Conservation (phyloP, 768 basidiomycete genomes). For the Lyophyllum semitale region DNA sequence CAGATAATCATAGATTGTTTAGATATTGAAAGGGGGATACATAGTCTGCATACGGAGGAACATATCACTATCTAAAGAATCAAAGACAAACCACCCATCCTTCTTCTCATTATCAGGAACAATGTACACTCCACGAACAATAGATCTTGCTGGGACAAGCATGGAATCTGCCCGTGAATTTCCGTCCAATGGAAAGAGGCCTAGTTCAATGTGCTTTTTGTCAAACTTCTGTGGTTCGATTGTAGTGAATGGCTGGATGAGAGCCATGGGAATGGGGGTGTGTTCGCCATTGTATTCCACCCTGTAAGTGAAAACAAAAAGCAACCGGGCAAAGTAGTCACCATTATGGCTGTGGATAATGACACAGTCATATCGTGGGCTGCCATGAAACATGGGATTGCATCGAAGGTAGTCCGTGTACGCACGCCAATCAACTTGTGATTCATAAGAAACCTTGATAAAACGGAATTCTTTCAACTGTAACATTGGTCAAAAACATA, state of each 20-base stretch:
- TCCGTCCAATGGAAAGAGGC: constrained; percentile 15
- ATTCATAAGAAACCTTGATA: constrained; percentile 22
- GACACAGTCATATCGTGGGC: neutral
- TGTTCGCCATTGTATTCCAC: neutral
- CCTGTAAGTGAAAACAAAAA: constrained; percentile 4
- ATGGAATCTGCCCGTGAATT: constrained; percentile 1
- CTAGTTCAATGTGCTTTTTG: constrained; percentile 23
- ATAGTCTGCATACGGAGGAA: constrained; percentile 17
- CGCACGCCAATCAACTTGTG: constrained; percentile 17
- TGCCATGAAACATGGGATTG: constrained; percentile 12
- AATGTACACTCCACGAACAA: constrained; percentile 29
- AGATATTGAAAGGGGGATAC: constrained; percentile 8
- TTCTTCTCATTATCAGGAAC: constrained; percentile 6
- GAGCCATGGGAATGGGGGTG: neutral
- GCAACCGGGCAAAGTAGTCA: neutral
- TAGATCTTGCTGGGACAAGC: constrained; percentile 28
- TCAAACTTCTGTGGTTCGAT: neutral
- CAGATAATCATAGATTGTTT: too few species aligned
- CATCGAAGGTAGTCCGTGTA: constrained; percentile 19
- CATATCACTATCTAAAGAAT: constrained; percentile 31
- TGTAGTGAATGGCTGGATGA: neutral
- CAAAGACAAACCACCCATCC: constrained; percentile 13
- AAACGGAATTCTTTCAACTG: constrained; percentile 5
- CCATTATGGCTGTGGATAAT: neutral
- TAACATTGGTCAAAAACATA: neutral